phyloP scores from a whole-genome alignment of 2,329 filamentous ascomycete species.

The Neofusicoccum kwambonambiense region DNA sequence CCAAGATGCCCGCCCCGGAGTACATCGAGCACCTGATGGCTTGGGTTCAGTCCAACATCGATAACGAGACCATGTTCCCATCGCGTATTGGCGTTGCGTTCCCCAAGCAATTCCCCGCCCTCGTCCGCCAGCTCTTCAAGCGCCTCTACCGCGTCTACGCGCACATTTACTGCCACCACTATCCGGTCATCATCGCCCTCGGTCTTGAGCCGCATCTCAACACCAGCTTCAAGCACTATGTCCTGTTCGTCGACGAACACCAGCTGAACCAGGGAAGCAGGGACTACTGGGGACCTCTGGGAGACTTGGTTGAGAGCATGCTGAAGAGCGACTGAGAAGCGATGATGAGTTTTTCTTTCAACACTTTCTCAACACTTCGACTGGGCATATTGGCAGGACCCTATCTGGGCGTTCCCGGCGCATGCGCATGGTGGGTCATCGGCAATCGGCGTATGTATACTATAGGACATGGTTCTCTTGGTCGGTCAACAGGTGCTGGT shows the following conservation, averaged over 20 bases:
- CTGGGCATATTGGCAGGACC: slow-evolving; percentile 1
- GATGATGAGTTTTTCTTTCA: neutral
- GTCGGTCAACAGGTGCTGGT: neutral
- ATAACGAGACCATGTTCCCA: slow-evolving; percentile 94
- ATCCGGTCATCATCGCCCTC: slow-evolving; percentile 91
- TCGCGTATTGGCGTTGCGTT: slow-evolving; percentile 93
- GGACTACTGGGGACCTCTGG: slow-evolving; percentile 95
- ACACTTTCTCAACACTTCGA: neutral
- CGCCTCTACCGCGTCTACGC: slow-evolving; percentile 97
- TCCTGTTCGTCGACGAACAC: slow-evolving; percentile 97
- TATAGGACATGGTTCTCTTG: neutral
- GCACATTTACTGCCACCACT: slow-evolving; percentile 97
- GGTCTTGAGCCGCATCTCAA: slow-evolving; percentile 96
- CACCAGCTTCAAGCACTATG: slow-evolving; percentile 99
- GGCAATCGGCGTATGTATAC: slow-evolving; percentile 1
- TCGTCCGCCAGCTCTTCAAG: slow-evolving; percentile 99
- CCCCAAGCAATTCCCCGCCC: slow-evolving; percentile 82
- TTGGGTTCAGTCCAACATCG: slow-evolving; percentile 93
- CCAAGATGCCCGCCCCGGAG: slow-evolving; percentile 94
- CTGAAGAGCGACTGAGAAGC: slow-evolving; percentile 72
- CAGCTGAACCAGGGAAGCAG: slow-evolving; percentile 79
- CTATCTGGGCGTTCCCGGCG: slow-evolving; percentile 9
- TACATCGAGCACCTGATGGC: slow-evolving; percentile 98
- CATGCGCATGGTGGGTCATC: neutral
- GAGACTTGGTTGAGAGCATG: slow-evolving; percentile 97